Evolutionary conservation across 768 basidiomycete species (phyloP).

Genomic region (Crepidotus variabilis): DNA sequence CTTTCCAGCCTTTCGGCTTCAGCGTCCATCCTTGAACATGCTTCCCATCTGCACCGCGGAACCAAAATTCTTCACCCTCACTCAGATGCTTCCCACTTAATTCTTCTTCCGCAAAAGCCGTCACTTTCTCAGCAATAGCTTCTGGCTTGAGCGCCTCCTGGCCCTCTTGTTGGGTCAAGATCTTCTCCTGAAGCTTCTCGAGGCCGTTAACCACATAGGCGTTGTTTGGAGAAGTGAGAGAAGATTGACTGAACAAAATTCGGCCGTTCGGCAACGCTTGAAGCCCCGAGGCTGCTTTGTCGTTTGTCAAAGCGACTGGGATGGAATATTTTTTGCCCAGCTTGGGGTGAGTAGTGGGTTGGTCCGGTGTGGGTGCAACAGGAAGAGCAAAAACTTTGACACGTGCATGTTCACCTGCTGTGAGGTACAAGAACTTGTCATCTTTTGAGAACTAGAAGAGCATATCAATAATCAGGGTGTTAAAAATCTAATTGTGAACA

Average conservation of each 20-base stretch:
- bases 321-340: constrained; percentile 40
- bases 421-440: constrained; percentile 64
- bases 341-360: constrained; percentile 51
- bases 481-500: constrained; percentile 18
- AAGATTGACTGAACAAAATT: constrained; percentile 70
- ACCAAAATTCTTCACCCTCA: constrained; percentile 82
- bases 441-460: constrained; percentile 66
- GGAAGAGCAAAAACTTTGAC: constrained; percentile 71
- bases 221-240: constrained; percentile 77
- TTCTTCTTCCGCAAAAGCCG: constrained; percentile 55
- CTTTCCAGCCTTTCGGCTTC: constrained; percentile 75
- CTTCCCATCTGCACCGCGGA: constrained; percentile 74
- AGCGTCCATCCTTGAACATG: constrained; percentile 83
- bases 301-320: constrained; percentile 59
- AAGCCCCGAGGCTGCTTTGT: constrained; percentile 56
- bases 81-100: constrained; percentile 57
- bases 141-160: constrained; percentile 22
- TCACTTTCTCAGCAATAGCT: constrained; percentile 51
- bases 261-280: constrained; percentile 57
- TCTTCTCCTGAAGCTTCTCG: not conserved
- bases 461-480: not conserved
- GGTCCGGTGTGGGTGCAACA: constrained; percentile 56
- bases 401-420: constrained; percentile 75
- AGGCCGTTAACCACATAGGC: constrained; percentile 60
- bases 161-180: constrained; percentile 17